phyloP scores from a whole-genome alignment of 306 rosid genomes.

The Canavalia ensiformis region DNA sequence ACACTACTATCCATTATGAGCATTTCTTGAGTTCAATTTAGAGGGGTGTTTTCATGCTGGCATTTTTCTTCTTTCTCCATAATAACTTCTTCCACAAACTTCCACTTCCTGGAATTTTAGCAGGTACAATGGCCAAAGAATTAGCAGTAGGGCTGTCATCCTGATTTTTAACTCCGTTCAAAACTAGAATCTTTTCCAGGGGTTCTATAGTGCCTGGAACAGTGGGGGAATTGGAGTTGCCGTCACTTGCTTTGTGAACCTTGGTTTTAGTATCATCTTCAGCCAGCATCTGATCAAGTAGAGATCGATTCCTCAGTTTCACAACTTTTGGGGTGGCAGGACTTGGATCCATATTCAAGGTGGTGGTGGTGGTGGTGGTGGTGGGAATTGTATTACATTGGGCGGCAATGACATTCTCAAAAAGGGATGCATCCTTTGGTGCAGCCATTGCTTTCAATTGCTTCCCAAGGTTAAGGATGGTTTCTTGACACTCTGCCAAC shows the following conservation, averaged over 20 bases:
- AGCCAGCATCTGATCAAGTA: slow-evolving; percentile 79
- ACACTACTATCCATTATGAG: slow-evolving; percentile 32
- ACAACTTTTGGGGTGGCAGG: slow-evolving; percentile 43
- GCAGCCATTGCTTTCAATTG: slow-evolving; percentile 85
- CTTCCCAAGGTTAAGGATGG: slow-evolving; percentile 86
- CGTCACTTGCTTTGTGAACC: slow-evolving; percentile 50
- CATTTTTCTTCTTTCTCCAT: slow-evolving; percentile 80
- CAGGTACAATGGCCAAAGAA: slow-evolving; percentile 70
- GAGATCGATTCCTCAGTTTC: slow-evolving; percentile 62
- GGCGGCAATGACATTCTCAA: slow-evolving; percentile 59
- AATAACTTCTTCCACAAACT: slow-evolving; percentile 77
- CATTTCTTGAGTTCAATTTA: slow-evolving; percentile 54
- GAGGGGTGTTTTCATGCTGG: slow-evolving; percentile 57
- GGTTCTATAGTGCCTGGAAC: slow-evolving; percentile 49
- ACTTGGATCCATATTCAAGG: slow-evolving; percentile 34
- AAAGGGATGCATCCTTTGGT: slow-evolving; percentile 74
- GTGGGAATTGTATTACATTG: slow-evolving; percentile 42
- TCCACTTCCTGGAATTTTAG: slow-evolving; percentile 59
- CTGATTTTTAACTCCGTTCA: slow-evolving; percentile 49
- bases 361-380: not conserved
- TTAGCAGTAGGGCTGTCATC: slow-evolving; percentile 48
- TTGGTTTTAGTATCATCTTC: slow-evolving; percentile 67
- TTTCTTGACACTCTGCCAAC: slow-evolving; percentile 96
- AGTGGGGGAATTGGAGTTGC: slow-evolving; percentile 40
- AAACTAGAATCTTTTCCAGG: slow-evolving; percentile 58